A percentile compares a stretch with the other conserved stretches of the same genome.
These are phyloP conservation scores for Cyberlindnera maclurae DNA, from an alignment of 805 yeast species.

Conservation along the genomic window DNA sequence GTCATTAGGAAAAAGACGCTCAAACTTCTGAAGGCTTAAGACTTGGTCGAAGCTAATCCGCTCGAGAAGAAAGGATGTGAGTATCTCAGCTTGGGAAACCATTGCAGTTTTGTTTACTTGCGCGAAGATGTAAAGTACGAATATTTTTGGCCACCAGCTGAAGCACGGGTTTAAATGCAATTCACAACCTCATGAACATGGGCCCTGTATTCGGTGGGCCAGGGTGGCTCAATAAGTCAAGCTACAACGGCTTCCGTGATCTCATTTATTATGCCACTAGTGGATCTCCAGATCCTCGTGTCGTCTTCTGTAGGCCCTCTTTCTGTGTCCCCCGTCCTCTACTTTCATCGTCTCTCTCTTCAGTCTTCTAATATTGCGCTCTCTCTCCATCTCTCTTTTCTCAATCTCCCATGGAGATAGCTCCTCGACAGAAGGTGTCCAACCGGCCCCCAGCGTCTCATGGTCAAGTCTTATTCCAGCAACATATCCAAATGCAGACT, in stretches of 20 bases:
- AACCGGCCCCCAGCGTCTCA: slow-evolving; percentile 69
- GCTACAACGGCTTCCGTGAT: too few relatives aligned
- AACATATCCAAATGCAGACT: slow-evolving; percentile 53
- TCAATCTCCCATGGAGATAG: slow-evolving; percentile 91
- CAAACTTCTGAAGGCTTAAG: slow-evolving; percentile 7
- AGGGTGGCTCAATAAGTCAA: too few relatives aligned
- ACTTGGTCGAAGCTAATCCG: slow-evolving; percentile 7
- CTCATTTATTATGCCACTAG: background rate
- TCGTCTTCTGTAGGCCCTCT: slow-evolving; percentile 38
- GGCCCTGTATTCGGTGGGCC: too few relatives aligned
- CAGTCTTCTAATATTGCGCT: slow-evolving; percentile 81
- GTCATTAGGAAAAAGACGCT: slow-evolving; percentile 11
- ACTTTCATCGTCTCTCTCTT: slow-evolving; percentile 85
- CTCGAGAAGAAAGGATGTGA: slow-evolving; percentile 13
- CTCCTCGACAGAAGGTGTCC: slow-evolving; percentile 86
- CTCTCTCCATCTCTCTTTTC: slow-evolving; percentile 90
- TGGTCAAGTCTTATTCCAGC: slow-evolving; percentile 68
- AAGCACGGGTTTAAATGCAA: too few relatives aligned
- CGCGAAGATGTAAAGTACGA: too few relatives aligned
- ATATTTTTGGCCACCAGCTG: too few relatives aligned
- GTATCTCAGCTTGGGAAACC: slow-evolving; percentile 15
- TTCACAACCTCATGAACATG: too few relatives aligned
- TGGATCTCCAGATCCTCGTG: slow-evolving; percentile 33
- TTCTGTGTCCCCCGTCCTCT: slow-evolving; percentile 38
- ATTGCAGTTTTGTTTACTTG: slow-evolving; percentile 1